Percentiles rank a stretch among this genome's conserved stretches.
phyloP scores from a whole-genome alignment of 805 yeast species.

The Starmerella floricola region DNA sequence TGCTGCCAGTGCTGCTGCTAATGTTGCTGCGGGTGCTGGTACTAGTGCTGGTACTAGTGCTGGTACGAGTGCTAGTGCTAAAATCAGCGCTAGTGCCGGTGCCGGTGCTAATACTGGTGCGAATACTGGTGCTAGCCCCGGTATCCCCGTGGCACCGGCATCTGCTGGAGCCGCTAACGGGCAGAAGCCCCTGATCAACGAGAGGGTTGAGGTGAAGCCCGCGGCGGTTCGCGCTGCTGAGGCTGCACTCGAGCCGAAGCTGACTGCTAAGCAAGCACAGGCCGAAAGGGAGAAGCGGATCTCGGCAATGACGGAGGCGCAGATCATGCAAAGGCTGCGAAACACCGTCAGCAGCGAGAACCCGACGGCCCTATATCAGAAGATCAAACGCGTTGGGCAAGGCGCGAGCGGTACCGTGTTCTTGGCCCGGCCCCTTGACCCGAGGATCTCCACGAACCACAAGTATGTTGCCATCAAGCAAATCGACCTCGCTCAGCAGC shows the following conservation, averaged over 20 bases:
- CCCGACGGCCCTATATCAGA: slow-evolving; percentile 54
- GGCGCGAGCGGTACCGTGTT: slow-evolving; percentile 98
- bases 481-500: slow-evolving; percentile 83
- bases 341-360: slow-evolving; percentile 73
- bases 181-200: background rate
- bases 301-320: slow-evolving; percentile 68
- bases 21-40: background rate
- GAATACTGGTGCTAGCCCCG: too few relatives aligned
- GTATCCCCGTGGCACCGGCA: background rate
- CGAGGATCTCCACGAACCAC: slow-evolving; percentile 23
- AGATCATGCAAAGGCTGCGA: slow-evolving; percentile 65
- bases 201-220: background rate
- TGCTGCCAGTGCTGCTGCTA: background rate
- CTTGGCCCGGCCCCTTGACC: slow-evolving; percentile 54
- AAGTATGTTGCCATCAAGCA: slow-evolving; percentile 79
- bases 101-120: too few relatives aligned
- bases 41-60: background rate
- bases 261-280: background rate
- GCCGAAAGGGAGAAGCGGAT: slow-evolving; percentile 44
- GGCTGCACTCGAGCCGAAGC: slow-evolving; percentile 38
- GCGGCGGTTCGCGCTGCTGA: slow-evolving; percentile 30
- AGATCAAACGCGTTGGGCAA: slow-evolving; percentile 77
- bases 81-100: too few relatives aligned
- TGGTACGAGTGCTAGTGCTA: too few relatives aligned
- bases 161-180: background rate